Conservation (phyloP, 768 basidiomycete species). For the Pluteus cervinus region DNA sequence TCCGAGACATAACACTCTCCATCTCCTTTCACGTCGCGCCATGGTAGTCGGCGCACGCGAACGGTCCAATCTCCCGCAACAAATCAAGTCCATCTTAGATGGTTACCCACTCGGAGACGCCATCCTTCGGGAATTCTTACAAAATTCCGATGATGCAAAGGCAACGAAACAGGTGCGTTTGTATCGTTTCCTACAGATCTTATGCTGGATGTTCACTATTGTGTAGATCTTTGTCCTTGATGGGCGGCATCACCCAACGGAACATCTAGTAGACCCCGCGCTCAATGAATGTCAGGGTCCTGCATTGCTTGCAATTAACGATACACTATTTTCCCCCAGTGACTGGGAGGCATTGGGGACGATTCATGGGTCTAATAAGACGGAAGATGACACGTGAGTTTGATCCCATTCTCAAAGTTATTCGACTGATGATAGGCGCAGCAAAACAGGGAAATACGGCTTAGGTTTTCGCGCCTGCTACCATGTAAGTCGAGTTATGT, state of each 20-base stretch:
- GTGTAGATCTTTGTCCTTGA: constrained; percentile 38
- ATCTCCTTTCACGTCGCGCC: no score
- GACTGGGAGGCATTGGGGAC: constrained; percentile 41
- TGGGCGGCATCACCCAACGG: constrained; percentile 21
- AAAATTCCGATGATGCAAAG: constrained; percentile 46
- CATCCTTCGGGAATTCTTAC: constrained; percentile 36
- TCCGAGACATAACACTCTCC: no score
- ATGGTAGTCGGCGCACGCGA: no score
- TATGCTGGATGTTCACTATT: no score
- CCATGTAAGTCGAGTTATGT: constrained; percentile 28
- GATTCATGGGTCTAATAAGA: constrained; percentile 42
- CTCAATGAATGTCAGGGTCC: constrained; percentile 33
- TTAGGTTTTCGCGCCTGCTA: constrained; percentile 47
- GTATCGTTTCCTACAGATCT: neutral
- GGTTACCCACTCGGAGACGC: constrained; percentile 41
- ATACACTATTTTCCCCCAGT: constrained; percentile 29
- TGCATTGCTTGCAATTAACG: constrained; percentile 41
- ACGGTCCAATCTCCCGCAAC: no score
- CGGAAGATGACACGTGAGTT: constrained; percentile 34
- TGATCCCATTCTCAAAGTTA: neutral
- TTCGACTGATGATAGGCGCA: constrained; percentile 11
- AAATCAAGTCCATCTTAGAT: constrained; percentile 33
- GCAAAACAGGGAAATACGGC: constrained; percentile 51
- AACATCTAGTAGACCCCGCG: constrained; percentile 17
- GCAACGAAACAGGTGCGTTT: constrained; percentile 33